Evolutionary conservation across 305 asterid species (phyloP).

Genomic region (Fraxinus floribunda): DNA sequence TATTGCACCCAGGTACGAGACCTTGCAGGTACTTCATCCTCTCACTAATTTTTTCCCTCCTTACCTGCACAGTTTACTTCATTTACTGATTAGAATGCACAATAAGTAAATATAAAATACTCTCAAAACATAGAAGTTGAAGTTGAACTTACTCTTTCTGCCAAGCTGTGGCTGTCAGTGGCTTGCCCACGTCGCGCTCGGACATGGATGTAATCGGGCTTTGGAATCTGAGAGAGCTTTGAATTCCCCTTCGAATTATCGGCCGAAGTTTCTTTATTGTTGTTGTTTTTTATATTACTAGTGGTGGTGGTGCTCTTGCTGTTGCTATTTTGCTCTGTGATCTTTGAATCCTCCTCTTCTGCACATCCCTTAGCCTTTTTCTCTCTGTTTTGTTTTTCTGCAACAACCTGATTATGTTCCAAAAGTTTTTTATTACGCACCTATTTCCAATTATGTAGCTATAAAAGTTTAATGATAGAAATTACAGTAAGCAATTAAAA

Average conservation of each 20-base stretch:
- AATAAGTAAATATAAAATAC: neutral
- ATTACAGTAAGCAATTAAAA: neutral
- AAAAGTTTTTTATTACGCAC: neutral
- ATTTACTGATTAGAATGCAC: neutral
- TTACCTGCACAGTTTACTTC: constrained; percentile 43
- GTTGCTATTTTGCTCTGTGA: constrained; percentile 39
- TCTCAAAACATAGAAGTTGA: neutral
- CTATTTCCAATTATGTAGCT: neutral
- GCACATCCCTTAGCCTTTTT: constrained; percentile 38
- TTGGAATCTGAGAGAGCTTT: constrained; percentile 50
- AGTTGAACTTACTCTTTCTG: constrained; percentile 68
- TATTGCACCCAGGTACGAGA: constrained; percentile 87
- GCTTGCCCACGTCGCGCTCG: constrained; percentile 95
- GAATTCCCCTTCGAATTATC: constrained; percentile 37
- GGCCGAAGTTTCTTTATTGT: neutral
- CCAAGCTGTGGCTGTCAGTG: constrained; percentile 91
- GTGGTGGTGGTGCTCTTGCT: constrained; percentile 31
- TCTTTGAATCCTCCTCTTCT: constrained; percentile 38
- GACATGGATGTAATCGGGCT: constrained; percentile 76
- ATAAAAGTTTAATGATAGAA: neutral
- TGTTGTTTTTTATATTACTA: constrained; percentile 18
- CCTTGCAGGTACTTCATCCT: constrained; percentile 86
- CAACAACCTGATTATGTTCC: constrained; percentile 32
- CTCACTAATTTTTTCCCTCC: constrained; percentile 90
- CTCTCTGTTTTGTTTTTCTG: constrained; percentile 41